Evolutionary conservation across 352 stramenopile species (phyloP), one percentile per base, ranked within the genome.

Genomic region (Phytophthora macrochlamydospora): DNA sequence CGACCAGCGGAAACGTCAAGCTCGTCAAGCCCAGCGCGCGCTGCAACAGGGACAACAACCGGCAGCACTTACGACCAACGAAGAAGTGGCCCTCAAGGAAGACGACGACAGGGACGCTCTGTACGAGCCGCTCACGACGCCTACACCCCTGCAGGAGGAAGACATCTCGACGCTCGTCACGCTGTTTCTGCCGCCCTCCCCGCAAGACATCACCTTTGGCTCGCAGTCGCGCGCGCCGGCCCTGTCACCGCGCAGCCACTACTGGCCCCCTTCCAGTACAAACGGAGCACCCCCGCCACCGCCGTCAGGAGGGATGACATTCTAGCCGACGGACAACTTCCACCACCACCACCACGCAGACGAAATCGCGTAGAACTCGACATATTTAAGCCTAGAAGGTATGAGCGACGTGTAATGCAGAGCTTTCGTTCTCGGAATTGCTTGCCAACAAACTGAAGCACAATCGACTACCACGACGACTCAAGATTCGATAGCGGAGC

Each of bases 1-100:
- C 1, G 81, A 90, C 51, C 75, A 82, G 62, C 71, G 78, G 6
- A 83, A 83, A 43, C 78, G 81, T 8, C 65, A 83, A 51, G 67
- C 73, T 57, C 71, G 78, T 61, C 73, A 80, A 30, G 67, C 67
- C 7, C 14, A 66, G 48, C 43, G 48, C 50, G 57, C 31, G 8
- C 56, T 65, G 42, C 45, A 4, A 2, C 42, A 61, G 9, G 38
- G 28, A 8, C 14, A 9, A 32, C 52, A 56, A 31, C 1, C 35
- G 30, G 18, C 18, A 24, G 18, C 18, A 24, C 32, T 59, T 45
- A 29, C 46, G n/a, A 54, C 35, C 18, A 24, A 24, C 18, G 18
- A 24, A 24, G 18, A 24, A 24, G 18, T 24, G 18, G 18, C 18
- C 18, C 18, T 24, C 18, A 24, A 24, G 18, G 18, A 56, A 51